A percentile compares a stretch with the other conserved stretches of the same genome.
Conservation (phyloP, 495 filamentous ascomycete species). For the Aspergillus indologenus region DNA sequence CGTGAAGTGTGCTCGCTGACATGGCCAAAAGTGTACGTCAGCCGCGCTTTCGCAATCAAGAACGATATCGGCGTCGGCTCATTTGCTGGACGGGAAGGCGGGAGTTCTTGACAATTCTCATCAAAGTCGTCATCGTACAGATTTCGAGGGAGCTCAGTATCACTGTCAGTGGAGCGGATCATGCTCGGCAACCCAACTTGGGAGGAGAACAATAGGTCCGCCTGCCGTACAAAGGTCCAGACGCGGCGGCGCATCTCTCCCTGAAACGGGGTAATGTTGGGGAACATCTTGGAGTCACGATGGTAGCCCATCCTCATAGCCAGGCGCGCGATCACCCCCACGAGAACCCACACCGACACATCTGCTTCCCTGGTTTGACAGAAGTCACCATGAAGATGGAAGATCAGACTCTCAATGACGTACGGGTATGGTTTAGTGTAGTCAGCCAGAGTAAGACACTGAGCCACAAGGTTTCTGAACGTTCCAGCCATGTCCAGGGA, state of each 20-base stretch:
- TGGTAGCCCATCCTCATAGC: conserved; percentile 97
- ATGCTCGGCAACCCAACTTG: conserved; percentile 88
- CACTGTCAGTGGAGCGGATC: conserved; percentile 77
- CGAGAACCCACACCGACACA: conserved; percentile 74
- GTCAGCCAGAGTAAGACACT: conserved; percentile 83
- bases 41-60: conserved; percentile 75
- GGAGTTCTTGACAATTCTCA: conserved; percentile 71
- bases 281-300: conserved; percentile 80
- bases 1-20: conserved; percentile 54
- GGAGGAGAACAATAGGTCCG: conserved; percentile 86
- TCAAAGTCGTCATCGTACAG: conserved; percentile 92
- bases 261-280: conserved; percentile 79
- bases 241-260: conserved; percentile 88
- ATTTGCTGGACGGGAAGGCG: conserved; percentile 65
- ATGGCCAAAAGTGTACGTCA: conserved; percentile 60
- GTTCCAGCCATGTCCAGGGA: conserved; percentile 72
- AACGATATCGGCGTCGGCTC: conserved; percentile 87
- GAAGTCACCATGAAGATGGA: conserved; percentile 82
- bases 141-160: conserved; percentile 83
- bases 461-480: conserved; percentile 78
- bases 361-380: conserved; percentile 77
- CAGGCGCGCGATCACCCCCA: conserved; percentile 75
- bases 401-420: conserved; percentile 84
- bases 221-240: conserved; percentile 79
- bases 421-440: conserved; percentile 83